phyloP scores from a whole-genome alignment of 352 stramenopile genomes.

The Lagenidium giganteum region DNA sequence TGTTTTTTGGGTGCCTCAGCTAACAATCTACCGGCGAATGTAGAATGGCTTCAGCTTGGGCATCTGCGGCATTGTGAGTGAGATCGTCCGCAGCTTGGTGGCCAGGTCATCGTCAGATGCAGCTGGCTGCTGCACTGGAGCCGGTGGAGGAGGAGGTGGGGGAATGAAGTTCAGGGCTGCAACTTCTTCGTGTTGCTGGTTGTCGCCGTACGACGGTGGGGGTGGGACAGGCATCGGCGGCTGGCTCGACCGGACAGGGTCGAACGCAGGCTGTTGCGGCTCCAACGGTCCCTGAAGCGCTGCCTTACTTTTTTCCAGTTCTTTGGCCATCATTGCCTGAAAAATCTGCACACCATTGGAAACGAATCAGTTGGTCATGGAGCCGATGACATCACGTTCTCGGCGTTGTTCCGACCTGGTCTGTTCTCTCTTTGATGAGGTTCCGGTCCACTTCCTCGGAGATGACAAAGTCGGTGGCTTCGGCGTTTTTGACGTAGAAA shows the following conservation, averaged over 20 bases:
- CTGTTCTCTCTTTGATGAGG: constrained; percentile 34
- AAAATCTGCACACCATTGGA: constrained; percentile 23
- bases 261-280: not conserved
- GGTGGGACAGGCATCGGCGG: too few relatives aligned
- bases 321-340: constrained; percentile 51
- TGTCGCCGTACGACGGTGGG: not conserved
- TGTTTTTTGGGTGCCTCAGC: too few relatives aligned
- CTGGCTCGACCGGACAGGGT: too few relatives aligned
- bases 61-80: constrained; percentile 53
- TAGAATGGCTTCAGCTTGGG: constrained; percentile 42
- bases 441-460: constrained; percentile 44
- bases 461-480: constrained; percentile 64
- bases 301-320: constrained; percentile 35
- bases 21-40: too few relatives aligned
- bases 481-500: constrained; percentile 71
- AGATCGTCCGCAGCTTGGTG: constrained; percentile 63
- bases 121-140: constrained; percentile 19
- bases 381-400: not conserved
- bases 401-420: constrained; percentile 27
- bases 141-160: constrained; percentile 2
- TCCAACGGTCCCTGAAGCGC: too few relatives aligned
- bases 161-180: not conserved
- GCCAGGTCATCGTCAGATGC: constrained; percentile 44
- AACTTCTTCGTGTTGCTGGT: constrained; percentile 1
- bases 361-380: not conserved